Conservation (phyloP, 768 basidiomycete species). For the Kockovaella imperatae region DNA sequence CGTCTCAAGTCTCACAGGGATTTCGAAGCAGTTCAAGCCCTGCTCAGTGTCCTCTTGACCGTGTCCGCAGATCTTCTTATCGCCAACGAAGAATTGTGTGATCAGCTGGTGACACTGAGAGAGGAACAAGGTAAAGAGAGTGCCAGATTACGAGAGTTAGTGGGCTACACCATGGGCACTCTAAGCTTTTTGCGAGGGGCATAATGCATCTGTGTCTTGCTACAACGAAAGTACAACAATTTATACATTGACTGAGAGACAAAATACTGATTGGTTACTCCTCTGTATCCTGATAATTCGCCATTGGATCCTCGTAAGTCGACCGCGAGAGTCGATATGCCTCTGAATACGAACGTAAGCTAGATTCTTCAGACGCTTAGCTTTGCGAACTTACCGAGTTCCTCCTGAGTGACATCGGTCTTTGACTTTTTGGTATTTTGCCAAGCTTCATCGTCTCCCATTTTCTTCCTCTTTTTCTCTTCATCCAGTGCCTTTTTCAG, state of each 20-base stretch:
- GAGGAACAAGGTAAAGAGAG: conserved; percentile 69
- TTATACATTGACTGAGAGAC: neutral
- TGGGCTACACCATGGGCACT: conserved; percentile 45
- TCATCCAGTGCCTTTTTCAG: conserved; percentile 65
- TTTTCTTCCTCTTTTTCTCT: conserved; percentile 67
- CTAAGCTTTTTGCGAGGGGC: conserved; percentile 42
- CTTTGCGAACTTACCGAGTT: conserved; percentile 31
- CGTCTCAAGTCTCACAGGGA: conserved; percentile 74
- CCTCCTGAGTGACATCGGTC: conserved; percentile 78
- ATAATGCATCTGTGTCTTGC: neutral
- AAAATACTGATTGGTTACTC: conserved; percentile 7
- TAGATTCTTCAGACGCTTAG: neutral
- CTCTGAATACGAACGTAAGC: conserved; percentile 49
- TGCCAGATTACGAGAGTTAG: conserved; percentile 53
- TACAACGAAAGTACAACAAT: neutral
- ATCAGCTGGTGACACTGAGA: conserved; percentile 55
- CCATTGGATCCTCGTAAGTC: conserved; percentile 81
- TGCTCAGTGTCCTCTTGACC: conserved; percentile 73
- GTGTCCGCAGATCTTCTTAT: conserved; percentile 76
- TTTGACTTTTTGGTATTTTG: conserved; percentile 53
- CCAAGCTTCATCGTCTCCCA: conserved; percentile 49
- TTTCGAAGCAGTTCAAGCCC: conserved; percentile 89
- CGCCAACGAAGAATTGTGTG: conserved; percentile 57
- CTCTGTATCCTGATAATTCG: conserved; percentile 65
- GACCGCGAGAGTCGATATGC: conserved; percentile 75